Base-by-base conservation (phyloP, 306 rosid genomes). In the Dalbergia cochinchinensis region DNA sequence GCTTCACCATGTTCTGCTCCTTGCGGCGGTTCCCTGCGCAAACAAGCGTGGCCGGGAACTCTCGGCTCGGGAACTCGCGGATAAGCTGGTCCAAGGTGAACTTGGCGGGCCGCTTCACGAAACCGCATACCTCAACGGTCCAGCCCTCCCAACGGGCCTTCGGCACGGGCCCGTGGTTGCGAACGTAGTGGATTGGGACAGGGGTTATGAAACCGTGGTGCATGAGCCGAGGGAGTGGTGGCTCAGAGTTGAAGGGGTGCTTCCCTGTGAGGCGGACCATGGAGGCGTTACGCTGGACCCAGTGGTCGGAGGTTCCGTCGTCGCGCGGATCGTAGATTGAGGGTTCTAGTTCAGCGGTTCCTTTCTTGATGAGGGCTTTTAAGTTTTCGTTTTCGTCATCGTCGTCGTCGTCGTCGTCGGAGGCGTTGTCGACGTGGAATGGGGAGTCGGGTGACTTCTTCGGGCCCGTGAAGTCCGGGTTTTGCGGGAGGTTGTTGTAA, bases 141-240 rank as follows among this genome's bases (percentile, higher is more conserved):
- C 97, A 93, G 44, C 83, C 86, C 1, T 83, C 85, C 97, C 97
- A 93, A 8, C 35, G 57, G 9, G 67, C 89, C 15, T 41, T 76
- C 2, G 96, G 92, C 14, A 91, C 97, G 8, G 85, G 63, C 0
- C 96, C 96, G 78, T 89, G 96, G 91, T 88, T 93, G 4, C 96
- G 92, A 16, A 93, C 97, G 78, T 91, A 91, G 87, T 93, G 97
- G 78, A 93, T 83, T 0, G 96, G 89, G 53, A 83, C 94, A 1
- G 97, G 97, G 9, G 96, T 92, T 61, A 92, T 92, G 91, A 92
- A 92, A 6, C 97, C 96, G 73, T 88, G 88, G 78, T 86, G 86
- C 96, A 91, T 91, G 74, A 92, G 91, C 9, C 89, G 86, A 58
- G 78, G 63, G n/a, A 92, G 80, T 0, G 97, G 91, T 0, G 94